A percentile compares a stretch with the other conserved stretches of the same genome.
These are phyloP conservation scores for Pythium brachiatum DNA, from an alignment of 352 stramenopile genomes.

Conservation along the genomic window DNA sequence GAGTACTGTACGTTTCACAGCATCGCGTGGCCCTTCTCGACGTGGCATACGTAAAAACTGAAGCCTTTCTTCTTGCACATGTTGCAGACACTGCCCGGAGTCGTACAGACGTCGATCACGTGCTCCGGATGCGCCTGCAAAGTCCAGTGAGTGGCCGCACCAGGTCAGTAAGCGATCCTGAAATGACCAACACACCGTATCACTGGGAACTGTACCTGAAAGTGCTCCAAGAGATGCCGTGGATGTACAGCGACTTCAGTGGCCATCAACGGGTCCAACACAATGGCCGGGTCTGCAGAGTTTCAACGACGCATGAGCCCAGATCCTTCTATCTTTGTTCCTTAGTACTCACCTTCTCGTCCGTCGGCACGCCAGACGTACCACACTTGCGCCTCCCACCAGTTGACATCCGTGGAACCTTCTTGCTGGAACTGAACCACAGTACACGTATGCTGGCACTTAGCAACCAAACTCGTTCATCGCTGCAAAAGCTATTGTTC, in stretches of 20 bases:
- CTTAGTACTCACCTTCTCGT: slow-evolving; percentile 45
- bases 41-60: slow-evolving; percentile 68
- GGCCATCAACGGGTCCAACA: slow-evolving; percentile 49
- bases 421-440: slow-evolving; percentile 60
- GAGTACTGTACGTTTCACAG: too few relatives aligned
- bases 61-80: slow-evolving; percentile 34
- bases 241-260: slow-evolving; percentile 39
- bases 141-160: neutral
- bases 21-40: slow-evolving; percentile 77
- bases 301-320: neutral
- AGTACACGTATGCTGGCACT: neutral
- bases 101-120: slow-evolving; percentile 66
- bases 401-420: slow-evolving; percentile 53
- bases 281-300: slow-evolving; percentile 45
- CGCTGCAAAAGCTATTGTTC: neutral
- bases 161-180: neutral
- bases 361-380: slow-evolving; percentile 76
- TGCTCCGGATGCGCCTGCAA: slow-evolving; percentile 66
- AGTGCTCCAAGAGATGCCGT: slow-evolving; percentile 52
- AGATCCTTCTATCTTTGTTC: neutral
- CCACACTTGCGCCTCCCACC: slow-evolving; percentile 85
- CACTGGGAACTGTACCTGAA: slow-evolving; percentile 35
- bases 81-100: slow-evolving; percentile 40
- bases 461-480: neutral
- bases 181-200: neutral